Conservation (phyloP, 2,329 filamentous ascomycete genomes). For the Anthostomella pinea region DNA sequence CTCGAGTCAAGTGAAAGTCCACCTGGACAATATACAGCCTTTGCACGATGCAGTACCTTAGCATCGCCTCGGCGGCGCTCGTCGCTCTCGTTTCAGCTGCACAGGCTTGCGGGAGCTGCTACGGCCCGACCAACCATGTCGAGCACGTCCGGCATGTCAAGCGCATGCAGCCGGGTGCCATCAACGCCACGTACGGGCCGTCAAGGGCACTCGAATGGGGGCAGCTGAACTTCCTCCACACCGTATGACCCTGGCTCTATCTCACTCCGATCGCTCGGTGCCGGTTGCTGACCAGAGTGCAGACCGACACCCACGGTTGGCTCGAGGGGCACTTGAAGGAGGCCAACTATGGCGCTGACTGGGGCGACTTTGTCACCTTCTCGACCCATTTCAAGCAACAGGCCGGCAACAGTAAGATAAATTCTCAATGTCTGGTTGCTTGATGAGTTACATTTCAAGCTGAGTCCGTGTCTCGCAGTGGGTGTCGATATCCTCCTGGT, state of each 20-base stretch:
- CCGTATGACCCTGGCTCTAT: constrained; percentile 31
- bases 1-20: no score
- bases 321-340: constrained; percentile 60
- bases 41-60: constrained; percentile 8
- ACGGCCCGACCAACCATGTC: constrained; percentile 39
- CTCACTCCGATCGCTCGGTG: no score
- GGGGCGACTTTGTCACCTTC: constrained; percentile 64
- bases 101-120: constrained; percentile 41
- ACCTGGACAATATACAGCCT: background rate
- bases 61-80: constrained; percentile 5
- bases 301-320: constrained; percentile 61
- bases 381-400: constrained; percentile 57
- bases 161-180: constrained; percentile 46
- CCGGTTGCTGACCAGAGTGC: no score
- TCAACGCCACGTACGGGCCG: constrained; percentile 41
- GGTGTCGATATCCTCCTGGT: constrained; percentile 59
- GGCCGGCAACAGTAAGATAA: constrained; percentile 43
- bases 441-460: background rate
- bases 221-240: constrained; percentile 61
- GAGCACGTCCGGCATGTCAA: constrained; percentile 47
- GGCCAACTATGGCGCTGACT: constrained; percentile 62
- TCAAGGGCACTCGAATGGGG: constrained; percentile 55
- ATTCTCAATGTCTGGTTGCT: background rate
- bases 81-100: constrained; percentile 20
- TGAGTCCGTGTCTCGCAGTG: constrained; percentile 24